Evolutionary conservation across 495 filamentous ascomycete species (phyloP).

Genomic region (Amphirosellinia nigrospora): DNA sequence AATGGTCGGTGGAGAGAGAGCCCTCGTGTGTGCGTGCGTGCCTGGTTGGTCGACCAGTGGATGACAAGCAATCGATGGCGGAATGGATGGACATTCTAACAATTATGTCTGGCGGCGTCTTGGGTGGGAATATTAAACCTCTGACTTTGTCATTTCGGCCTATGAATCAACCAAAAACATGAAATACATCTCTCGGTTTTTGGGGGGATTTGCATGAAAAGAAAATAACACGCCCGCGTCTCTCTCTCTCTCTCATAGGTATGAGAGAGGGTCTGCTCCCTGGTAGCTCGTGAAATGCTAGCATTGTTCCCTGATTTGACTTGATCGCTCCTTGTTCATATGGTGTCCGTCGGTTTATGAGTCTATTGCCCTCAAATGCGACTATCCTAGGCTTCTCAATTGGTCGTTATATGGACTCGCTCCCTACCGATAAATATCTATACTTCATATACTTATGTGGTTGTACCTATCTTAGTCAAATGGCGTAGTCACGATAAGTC

Average conservation of each 20-base stretch:
- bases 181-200: constrained; percentile 35
- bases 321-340: background rate
- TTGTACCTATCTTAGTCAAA: too few species aligned
- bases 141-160: constrained; percentile 34
- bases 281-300: constrained; percentile 41
- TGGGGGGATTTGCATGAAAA: constrained; percentile 37
- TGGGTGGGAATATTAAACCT: constrained; percentile 41
- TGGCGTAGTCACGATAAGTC: too few species aligned
- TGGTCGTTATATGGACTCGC: too few species aligned
- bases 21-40: constrained; percentile 17
- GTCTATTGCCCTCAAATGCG: background rate
- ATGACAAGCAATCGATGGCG: constrained; percentile 30
- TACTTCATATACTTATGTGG: too few species aligned
- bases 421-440: too few species aligned
- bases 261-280: constrained; percentile 33
- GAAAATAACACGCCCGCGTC: constrained; percentile 28
- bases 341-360: background rate
- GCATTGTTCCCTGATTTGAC: constrained; percentile 34
- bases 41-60: constrained; percentile 23
- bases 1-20: constrained; percentile 11
- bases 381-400: too few species aligned
- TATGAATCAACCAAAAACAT: constrained; percentile 26
- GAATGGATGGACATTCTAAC: constrained; percentile 29
- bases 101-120: constrained; percentile 41
- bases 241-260: constrained; percentile 31